Evolutionary conservation across 148 eudicot genomes (phyloP).

Genomic region (Chenopodium formosanum): DNA sequence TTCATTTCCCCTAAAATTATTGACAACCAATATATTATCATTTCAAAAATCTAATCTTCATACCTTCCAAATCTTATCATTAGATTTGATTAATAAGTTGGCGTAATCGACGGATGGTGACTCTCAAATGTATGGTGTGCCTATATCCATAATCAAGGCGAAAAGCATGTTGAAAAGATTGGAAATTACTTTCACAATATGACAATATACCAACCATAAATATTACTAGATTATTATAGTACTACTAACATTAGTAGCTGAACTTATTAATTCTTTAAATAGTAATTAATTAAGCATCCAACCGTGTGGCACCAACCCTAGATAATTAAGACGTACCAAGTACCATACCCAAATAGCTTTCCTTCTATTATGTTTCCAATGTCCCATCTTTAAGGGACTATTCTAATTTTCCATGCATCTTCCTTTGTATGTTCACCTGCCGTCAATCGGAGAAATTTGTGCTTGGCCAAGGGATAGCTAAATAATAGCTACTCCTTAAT

Average conservation of each 20-base stretch:
- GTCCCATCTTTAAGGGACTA: background rate
- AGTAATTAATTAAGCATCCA: background rate
- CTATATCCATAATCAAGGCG: background rate
- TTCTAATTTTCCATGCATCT: background rate
- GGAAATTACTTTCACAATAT: conserved; percentile 26
- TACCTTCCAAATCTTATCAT: conserved; percentile 17
- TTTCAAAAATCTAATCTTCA: background rate
- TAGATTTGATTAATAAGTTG: background rate
- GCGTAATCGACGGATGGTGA: conserved; percentile 13
- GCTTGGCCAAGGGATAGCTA: background rate
- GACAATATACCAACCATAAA: conserved; percentile 17
- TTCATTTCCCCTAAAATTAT: background rate
- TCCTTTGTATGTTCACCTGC: background rate
- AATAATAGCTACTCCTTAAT: too few relatives aligned
- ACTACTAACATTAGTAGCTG: background rate
- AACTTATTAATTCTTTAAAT: background rate
- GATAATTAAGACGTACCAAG: background rate
- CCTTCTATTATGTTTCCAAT: background rate
- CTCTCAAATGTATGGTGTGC: background rate
- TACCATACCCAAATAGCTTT: background rate
- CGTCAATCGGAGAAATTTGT: background rate
- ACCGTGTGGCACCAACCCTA: conserved; percentile 24
- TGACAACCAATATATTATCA: background rate
- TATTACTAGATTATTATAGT: background rate
- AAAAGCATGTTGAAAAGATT: background rate